A percentile compares a stretch with the other conserved stretches of the same genome.
Conservation (phyloP, 2,329 filamentous ascomycete genomes). For the Xylaria sp. region DNA sequence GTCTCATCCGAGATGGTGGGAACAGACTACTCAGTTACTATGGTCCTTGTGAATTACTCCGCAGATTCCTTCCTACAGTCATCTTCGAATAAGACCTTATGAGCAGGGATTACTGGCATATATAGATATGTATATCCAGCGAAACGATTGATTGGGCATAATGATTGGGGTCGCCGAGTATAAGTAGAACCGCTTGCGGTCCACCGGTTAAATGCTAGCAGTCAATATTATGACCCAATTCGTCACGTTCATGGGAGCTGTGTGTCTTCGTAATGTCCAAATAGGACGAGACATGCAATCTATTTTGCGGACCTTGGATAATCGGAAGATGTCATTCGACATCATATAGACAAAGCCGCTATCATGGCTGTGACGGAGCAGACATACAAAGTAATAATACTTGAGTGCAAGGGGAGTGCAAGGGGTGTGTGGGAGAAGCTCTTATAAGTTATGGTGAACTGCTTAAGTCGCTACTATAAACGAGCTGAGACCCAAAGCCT, state of each 20-base stretch:
- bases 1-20: background rate
- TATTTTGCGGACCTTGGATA: conserved; percentile 36
- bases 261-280: background rate
- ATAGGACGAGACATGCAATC: conserved; percentile 15
- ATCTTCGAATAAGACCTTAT: background rate
- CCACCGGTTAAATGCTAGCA: conserved; percentile 28
- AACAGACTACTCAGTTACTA: conserved; percentile 1
- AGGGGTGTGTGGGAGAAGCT: background rate
- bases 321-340: conserved; percentile 27
- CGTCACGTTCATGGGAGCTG: background rate
- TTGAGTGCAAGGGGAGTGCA: background rate
- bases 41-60: background rate
- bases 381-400: background rate
- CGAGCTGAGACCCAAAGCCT: background rate
- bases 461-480: background rate
- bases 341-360: background rate
- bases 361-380: conserved; percentile 1
- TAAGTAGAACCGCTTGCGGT: background rate
- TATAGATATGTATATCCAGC: background rate
- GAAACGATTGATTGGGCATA: conserved; percentile 15
- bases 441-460: conserved; percentile 7
- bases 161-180: background rate
- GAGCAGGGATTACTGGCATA: conserved; percentile 9
- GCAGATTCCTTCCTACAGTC: background rate
- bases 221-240: conserved; percentile 1